Evolutionary conservation across 306 rosid genomes (phyloP), one percentile per base, ranked within the genome.

Genomic region (Pyrus pyrifolia): DNA sequence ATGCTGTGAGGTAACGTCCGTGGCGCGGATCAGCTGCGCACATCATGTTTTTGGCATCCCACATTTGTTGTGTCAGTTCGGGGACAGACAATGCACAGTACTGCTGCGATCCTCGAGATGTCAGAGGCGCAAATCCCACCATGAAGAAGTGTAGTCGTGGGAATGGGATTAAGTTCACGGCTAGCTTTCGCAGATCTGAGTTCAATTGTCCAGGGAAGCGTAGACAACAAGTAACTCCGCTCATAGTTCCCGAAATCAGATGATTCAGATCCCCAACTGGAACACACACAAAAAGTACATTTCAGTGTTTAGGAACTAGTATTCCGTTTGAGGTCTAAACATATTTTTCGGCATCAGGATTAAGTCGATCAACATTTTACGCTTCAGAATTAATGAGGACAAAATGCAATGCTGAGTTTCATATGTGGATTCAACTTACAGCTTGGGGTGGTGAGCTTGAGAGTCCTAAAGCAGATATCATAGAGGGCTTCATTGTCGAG

Each of bases 211-310:
- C 96, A 0, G 96, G 96, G 76, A 91, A 91, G 75, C 96, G 81
- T 62, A 91, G 76, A 78, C 96, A 91, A 59, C 96, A 91, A 71
- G 96, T 91, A 31, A 91, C 96, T 76, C 96, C 96, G 76, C 96
- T 91, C 96, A 89, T 91, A 29, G 96, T 91, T 83, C 87, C 89
- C 17, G 96, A 91, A 73, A 91, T 89, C 70, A 89, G 87, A 81
- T 91, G 96, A 68, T 91, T 91, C 87, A 91, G 81, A 73, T 91
- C 96, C 74, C 96, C 93, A 84, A 91, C 96, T 91, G 83, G 6
- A 83, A 73, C 11, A 46, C 58, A 70, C 58, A 6, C 44, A 44
- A 4, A 4, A 73, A 7, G 17, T 3, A 49, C 40, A 30, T 23
- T 18, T 3, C 40, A 5, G 38, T 30, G 30, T 13, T 29, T 15